Evolutionary conservation across 148 eudicot species (phyloP).

Genomic region (Amaranthus cruentus): DNA sequence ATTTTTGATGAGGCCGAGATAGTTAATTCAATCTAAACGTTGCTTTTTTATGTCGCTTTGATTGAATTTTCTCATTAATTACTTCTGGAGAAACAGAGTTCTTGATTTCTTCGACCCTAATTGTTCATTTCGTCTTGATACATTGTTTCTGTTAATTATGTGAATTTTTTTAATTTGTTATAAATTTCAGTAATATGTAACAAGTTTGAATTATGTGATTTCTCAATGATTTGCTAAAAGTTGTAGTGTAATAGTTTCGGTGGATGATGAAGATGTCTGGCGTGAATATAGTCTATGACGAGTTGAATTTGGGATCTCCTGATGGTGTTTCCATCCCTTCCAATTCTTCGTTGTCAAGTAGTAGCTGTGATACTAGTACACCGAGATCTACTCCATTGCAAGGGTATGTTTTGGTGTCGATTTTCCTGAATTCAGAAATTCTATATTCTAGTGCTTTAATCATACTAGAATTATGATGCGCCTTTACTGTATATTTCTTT

Average conservation of each 20-base stretch:
- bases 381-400: constrained; percentile 21
- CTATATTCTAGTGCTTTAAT: too few relatives aligned
- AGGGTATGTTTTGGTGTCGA: constrained; percentile 5
- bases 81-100: constrained; percentile 6
- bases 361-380: constrained; percentile 14
- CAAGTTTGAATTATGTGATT: too few relatives aligned
- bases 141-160: not conserved
- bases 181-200: not conserved
- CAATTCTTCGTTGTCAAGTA: constrained; percentile 18
- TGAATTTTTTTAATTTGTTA: not conserved
- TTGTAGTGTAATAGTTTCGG: not conserved
- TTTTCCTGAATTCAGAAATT: too few relatives aligned
- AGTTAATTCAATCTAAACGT: constrained; percentile 12
- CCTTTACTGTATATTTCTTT: too few relatives aligned
- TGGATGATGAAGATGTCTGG: constrained; percentile 11
- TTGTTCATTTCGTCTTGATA: not conserved
- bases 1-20: constrained; percentile 8
- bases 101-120: not conserved
- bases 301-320: constrained; percentile 15
- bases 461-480: too few relatives aligned
- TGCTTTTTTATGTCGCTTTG: constrained; percentile 14
- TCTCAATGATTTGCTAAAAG: too few relatives aligned
- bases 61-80: constrained; percentile 1
- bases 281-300: constrained; percentile 17
- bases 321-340: constrained; percentile 14